Base-by-base conservation (phyloP, 2,329 filamentous ascomycete genomes). In the Cytospora leucostoma region DNA sequence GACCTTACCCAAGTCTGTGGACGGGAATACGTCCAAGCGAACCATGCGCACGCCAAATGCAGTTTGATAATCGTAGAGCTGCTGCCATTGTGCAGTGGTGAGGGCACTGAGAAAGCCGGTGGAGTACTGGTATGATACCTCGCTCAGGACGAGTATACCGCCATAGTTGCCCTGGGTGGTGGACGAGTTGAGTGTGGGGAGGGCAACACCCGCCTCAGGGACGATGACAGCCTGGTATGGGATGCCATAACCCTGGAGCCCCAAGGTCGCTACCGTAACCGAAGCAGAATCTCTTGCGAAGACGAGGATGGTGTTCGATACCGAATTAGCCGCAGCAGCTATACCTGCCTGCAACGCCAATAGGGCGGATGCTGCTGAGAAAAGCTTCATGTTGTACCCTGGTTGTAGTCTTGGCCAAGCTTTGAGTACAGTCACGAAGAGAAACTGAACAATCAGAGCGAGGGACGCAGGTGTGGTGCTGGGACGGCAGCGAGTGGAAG, bases 181-280 rank as follows among this genome's bases (percentile, higher is more conserved):
- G 3, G 78, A 78, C 13, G 76, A 75, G 68, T 82, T 86, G 37
- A 88, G 77, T 0, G 73, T 66, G 1, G 85, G 85, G 34, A 88
- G 78, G 19, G 74, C 67, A 6, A 77, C 74, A 15, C 85, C 85
- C 7, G 70, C 68, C 68, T 83, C 76, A 8, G 84, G 84, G n/a
- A 88, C 83, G 21, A 81, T 67, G 12, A 86, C 69, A 7, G 80
- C 76, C 67, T 86, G 76, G 68, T 79, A 87, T 1, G 84, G 83
- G 66, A 88, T 87, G 37, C 84, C 85, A 68, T 88, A 88, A 63
- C 78, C 84, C 69, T 84, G 81, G 10, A 88, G 78, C 32, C 84
- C 85, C 13, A 79, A 80, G 40, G 78, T 79, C 13, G 80, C 81
- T 34, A 80, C 79, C 19, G 73, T 74, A 10, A 81, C 81, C 2